Conservation (phyloP, 345 rosid genomes). For the Linum lewisii region DNA sequence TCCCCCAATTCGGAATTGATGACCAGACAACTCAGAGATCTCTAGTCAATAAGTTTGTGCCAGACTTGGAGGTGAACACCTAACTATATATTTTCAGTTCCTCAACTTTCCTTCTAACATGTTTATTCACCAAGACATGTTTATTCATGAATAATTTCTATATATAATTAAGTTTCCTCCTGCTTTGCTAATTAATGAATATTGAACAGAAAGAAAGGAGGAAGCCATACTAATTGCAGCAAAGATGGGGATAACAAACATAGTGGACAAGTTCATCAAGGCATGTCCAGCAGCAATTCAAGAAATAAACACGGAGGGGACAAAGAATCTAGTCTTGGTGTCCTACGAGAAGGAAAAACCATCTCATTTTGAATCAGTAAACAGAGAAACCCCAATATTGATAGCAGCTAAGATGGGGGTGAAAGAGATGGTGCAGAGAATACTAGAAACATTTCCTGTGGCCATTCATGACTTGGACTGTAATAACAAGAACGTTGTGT, state of each 20-base stretch:
- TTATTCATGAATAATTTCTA: slow-evolving; percentile 16
- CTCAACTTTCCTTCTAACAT: no score
- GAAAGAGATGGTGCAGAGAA: slow-evolving; percentile 22
- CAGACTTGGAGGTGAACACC: neutral
- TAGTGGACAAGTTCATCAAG: neutral
- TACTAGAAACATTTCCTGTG: slow-evolving; percentile 16
- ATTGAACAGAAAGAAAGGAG: neutral
- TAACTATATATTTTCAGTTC: no score
- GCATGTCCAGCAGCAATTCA: neutral
- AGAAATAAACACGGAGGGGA: slow-evolving; percentile 15
- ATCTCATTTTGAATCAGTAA: neutral
- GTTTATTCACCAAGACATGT: no score
- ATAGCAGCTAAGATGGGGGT: slow-evolving; percentile 28
- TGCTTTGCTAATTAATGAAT: slow-evolving; percentile 1
- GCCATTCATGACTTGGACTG: slow-evolving; percentile 24
- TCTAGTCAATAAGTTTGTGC: neutral
- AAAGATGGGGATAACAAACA: neutral
- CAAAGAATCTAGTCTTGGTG: slow-evolving; percentile 13
- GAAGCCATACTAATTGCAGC: neutral
- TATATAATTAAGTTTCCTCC: neutral
- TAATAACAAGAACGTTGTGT: slow-evolving; percentile 24
- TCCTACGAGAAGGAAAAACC: neutral
- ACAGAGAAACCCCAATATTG: slow-evolving; percentile 16
- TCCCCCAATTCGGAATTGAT: neutral
- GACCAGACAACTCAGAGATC: neutral